Percentiles rank a stretch among this genome's conserved stretches.
Conservation (phyloP, 441 rosid genomes). For the Dalechampia spathulata region DNA sequence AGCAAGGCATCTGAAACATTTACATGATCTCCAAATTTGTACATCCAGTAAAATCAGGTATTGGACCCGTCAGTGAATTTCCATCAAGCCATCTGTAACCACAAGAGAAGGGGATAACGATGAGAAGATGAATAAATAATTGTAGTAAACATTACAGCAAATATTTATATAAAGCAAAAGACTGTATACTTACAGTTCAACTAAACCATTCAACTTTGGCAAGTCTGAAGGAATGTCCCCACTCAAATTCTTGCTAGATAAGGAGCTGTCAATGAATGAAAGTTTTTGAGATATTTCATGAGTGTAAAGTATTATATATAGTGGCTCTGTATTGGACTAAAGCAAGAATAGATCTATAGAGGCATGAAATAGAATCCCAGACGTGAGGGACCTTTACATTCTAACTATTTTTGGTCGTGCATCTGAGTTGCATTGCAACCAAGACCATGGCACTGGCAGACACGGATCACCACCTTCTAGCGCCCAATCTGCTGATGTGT, state of each 20-base stretch:
- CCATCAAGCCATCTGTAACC: conserved; percentile 81
- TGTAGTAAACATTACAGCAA: neutral
- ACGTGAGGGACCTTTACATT: conserved; percentile 66
- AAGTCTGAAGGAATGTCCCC: conserved; percentile 68
- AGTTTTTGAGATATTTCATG: conserved; percentile 8
- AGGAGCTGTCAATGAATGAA: conserved; percentile 39
- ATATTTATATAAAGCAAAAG: conserved; percentile 2
- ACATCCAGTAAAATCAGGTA: conserved; percentile 82
- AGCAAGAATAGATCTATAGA: too few species aligned
- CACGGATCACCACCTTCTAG: conserved; percentile 99
- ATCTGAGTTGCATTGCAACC: conserved; percentile 76
- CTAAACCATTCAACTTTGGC: conserved; percentile 61
- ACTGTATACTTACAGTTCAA: conserved; percentile 77
- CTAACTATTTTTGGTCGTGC: conserved; percentile 49
- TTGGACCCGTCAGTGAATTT: conserved; percentile 64
- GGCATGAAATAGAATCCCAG: conserved; percentile 10
- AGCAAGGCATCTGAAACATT: conserved; percentile 17
- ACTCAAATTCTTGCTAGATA: conserved; percentile 71
- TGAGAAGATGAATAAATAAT: conserved; percentile 6
- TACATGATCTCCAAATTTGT: conserved; percentile 67
- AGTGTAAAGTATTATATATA: too few species aligned
- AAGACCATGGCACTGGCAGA: conserved; percentile 90
- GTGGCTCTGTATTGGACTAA: too few species aligned
- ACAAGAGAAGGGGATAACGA: conserved; percentile 12
- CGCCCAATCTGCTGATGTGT: conserved; percentile 68